Conservation (phyloP, 225 moss, liverwort and hornwort genomes). For the Marchantia polymorpha region DNA sequence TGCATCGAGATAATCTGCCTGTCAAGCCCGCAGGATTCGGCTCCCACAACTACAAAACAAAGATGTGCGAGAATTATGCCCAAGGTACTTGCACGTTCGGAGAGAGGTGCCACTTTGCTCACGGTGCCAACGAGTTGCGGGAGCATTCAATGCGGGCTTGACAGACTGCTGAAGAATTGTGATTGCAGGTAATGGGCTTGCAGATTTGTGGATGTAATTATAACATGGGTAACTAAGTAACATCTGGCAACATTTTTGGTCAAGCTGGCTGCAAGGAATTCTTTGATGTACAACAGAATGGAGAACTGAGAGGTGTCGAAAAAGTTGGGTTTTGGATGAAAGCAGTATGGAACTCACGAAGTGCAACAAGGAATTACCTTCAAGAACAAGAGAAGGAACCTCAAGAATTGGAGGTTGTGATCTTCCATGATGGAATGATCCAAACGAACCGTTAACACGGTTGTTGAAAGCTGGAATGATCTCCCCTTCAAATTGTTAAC, state of each 20-base stretch:
- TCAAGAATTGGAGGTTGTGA: constrained; percentile 36
- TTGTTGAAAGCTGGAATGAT: constrained; percentile 38
- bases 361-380: constrained; percentile 43
- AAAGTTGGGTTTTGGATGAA: constrained; percentile 36
- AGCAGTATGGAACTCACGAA: constrained; percentile 39
- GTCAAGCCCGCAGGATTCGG: constrained; percentile 82
- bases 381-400: constrained; percentile 38
- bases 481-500: constrained; percentile 14
- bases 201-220: constrained; percentile 43
- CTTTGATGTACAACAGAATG: constrained; percentile 31
- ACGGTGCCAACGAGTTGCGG: constrained; percentile 89
- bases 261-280: constrained; percentile 34
- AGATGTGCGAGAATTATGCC: constrained; percentile 90
- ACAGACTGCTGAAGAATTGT: constrained; percentile 44
- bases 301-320: constrained; percentile 37
- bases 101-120: constrained; percentile 98
- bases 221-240: constrained; percentile 43
- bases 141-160: constrained; percentile 56
- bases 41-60: constrained; percentile 97
- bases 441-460: constrained; percentile 38
- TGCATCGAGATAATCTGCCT: constrained; percentile 85
- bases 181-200: constrained; percentile 53
- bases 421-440: constrained; percentile 31
- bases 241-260: constrained; percentile 34
- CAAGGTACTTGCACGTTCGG: constrained; percentile 97